phyloP scores from a whole-genome alignment of 192 early-diverging fungal species.

The Fimicolochytrium jonesii region DNA sequence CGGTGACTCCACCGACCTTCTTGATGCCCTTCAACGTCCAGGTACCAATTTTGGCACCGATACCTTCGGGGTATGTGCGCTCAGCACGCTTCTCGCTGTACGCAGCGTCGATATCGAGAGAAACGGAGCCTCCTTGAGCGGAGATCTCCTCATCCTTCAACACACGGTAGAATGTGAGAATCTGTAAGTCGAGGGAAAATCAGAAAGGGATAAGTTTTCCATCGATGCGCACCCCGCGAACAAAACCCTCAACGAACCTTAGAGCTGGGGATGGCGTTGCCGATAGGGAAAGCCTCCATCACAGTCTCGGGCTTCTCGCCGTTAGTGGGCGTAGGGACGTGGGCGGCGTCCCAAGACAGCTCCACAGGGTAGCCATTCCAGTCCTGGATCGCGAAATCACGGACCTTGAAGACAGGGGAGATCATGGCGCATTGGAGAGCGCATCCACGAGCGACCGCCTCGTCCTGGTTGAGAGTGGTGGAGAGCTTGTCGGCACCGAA shows the following conservation, averaged over 20 bases:
- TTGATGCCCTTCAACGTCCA: conserved; percentile 84
- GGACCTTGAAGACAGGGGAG: conserved; percentile 96
- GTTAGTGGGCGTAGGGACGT: conserved; percentile 48
- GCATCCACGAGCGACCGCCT: conserved; percentile 93
- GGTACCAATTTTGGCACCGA: conserved; percentile 72
- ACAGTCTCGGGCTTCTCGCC: conserved; percentile 69
- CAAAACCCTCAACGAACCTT: conserved; percentile 40
- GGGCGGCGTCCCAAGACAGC: conserved; percentile 72
- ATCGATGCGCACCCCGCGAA: neutral
- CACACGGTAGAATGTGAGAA: conserved; percentile 82
- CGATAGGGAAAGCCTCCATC: conserved; percentile 82
- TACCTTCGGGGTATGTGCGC: conserved; percentile 66
- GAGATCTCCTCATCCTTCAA: conserved; percentile 53
- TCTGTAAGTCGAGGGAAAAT: conserved; percentile 20
- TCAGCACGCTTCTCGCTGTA: conserved; percentile 60
- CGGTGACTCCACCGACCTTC: conserved; percentile 23
- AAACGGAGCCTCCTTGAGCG: conserved; percentile 31
- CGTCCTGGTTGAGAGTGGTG: conserved; percentile 95
- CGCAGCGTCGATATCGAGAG: conserved; percentile 76
- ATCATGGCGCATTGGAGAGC: conserved; percentile 96
- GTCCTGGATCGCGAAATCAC: conserved; percentile 92
- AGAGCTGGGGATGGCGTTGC: conserved; percentile 82
- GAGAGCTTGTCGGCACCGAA: conserved; percentile 75
- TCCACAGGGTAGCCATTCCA: conserved; percentile 84
- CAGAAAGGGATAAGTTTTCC: neutral